Evolutionary conservation across 179 eudicot species (phyloP), one percentile per base, ranked within the genome.

Genomic region (Nepenthes alata): DNA sequence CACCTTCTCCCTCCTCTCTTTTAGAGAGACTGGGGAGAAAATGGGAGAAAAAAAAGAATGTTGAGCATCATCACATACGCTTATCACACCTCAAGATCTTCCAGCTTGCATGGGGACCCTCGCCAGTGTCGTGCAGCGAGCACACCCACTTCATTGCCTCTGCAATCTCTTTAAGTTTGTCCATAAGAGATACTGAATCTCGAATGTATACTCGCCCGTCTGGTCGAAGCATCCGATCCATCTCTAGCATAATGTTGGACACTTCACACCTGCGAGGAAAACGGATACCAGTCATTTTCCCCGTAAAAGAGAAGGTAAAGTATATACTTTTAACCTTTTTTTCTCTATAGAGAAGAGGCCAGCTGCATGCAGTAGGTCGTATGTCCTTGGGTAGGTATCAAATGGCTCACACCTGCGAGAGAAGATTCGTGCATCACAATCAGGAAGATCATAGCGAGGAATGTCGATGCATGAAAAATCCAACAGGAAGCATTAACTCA

Each of bases 301-400:
- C 35, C 0, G 10, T 2, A 55, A 55, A 55, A 8, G 10, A 14
- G 35, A 14, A 9, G 37, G 59, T 10, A 7, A 56, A 4, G 5
- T 4, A 41, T 41, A 34, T 6, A 12, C 10, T n/a, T 11, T 14
- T 25, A 60, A 85, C 88, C 88, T 81, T 62, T 67, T 83, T 48
- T 50, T 70, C 74, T 85, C 93, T 4, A 64, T 53, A 1, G 88
- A 80, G 72, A 85, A 83, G 69, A 85, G 84, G 16, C 81, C 81
- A 16, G 72, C 77, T 41, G 93, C 86, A 62, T 85, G 78, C 56
- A 85, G 15, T 45, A 83, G 61, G 60, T 85, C 93, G 52, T 85
- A 85, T 11, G 93, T 83, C 64, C 88, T 74, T 5, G 93, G 93
- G 61, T 85, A 86, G 6, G 85, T 86, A 62, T 83, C 87, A 53